A percentile compares a stretch with the other conserved stretches of the same genome.
These are phyloP conservation scores for Pleurotus citrinopileatus DNA, from an alignment of 768 basidiomycete species.

Conservation along the genomic window DNA sequence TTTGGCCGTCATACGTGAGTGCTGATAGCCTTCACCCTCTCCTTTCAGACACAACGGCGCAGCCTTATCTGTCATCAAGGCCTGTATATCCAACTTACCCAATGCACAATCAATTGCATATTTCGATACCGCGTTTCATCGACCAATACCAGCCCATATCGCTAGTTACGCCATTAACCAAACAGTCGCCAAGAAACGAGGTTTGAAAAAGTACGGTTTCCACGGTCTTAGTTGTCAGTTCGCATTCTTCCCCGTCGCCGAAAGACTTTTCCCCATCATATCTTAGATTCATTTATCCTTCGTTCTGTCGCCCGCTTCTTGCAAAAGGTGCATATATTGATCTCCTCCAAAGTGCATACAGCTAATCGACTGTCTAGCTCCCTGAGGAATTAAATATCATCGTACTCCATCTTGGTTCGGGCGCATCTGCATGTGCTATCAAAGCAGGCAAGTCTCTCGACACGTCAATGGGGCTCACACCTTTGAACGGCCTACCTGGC, in stretches of 20 bases:
- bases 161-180: constrained; percentile 78
- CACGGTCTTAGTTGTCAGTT: constrained; percentile 79
- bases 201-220: constrained; percentile 88
- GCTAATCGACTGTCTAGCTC: constrained; percentile 23
- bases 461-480: constrained; percentile 92
- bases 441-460: constrained; percentile 71
- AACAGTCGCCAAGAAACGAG: constrained; percentile 54
- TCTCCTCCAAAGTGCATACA: neutral
- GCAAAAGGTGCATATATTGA: constrained; percentile 36
- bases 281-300: constrained; percentile 64
- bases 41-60: constrained; percentile 55
- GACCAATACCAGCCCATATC: constrained; percentile 70
- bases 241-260: neutral
- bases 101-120: constrained; percentile 73
- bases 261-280: neutral
- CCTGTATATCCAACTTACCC: constrained; percentile 62
- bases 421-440: constrained; percentile 81
- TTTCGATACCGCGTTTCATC: constrained; percentile 88
- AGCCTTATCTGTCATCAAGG: constrained; percentile 57
- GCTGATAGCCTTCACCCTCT: neutral
- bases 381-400: constrained; percentile 64
- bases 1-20: neutral
- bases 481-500: constrained; percentile 76
- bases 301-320: constrained; percentile 59
- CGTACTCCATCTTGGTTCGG: constrained; percentile 86